Conservation (phyloP, 805 yeast genomes). For the Monosporozyma unispora region DNA sequence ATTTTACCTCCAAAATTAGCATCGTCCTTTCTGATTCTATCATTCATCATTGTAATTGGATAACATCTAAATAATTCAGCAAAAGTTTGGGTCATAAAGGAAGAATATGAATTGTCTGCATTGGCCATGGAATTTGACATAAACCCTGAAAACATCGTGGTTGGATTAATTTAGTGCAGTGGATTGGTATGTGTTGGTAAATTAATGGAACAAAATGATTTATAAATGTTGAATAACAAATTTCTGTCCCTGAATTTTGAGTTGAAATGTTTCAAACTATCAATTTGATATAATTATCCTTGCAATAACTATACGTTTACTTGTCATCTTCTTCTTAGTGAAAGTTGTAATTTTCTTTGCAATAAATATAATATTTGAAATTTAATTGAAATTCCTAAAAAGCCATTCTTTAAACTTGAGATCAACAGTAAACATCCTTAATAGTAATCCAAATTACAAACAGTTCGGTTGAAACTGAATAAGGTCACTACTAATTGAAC, state of each 20-base stretch:
- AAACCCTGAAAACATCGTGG: slow-evolving; percentile 33
- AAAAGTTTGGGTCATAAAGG: slow-evolving; percentile 39
- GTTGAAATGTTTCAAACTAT: background rate
- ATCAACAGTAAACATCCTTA: background rate
- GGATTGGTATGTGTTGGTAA: too few relatives aligned
- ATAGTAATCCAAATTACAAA: background rate
- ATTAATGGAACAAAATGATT: too few relatives aligned
- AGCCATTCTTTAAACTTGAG: background rate
- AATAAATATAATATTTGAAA: background rate
- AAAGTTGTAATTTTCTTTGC: background rate
- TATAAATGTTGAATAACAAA: too few relatives aligned
- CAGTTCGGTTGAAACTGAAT: background rate
- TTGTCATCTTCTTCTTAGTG: background rate
- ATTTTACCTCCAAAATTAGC: slow-evolving; percentile 94
- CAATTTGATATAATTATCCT: background rate
- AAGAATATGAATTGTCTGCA: slow-evolving; percentile 12
- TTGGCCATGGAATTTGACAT: background rate
- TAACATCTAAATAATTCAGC: slow-evolving; percentile 88
- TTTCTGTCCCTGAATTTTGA: background rate
- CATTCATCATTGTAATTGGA: slow-evolving; percentile 87
- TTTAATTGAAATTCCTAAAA: background rate
- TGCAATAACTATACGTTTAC: background rate
- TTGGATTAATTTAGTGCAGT: background rate
- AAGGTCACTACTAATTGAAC: background rate
- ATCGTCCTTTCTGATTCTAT: slow-evolving; percentile 55